phyloP scores from a whole-genome alignment of 345 rosid species.

The Melastoma malabathricum region DNA sequence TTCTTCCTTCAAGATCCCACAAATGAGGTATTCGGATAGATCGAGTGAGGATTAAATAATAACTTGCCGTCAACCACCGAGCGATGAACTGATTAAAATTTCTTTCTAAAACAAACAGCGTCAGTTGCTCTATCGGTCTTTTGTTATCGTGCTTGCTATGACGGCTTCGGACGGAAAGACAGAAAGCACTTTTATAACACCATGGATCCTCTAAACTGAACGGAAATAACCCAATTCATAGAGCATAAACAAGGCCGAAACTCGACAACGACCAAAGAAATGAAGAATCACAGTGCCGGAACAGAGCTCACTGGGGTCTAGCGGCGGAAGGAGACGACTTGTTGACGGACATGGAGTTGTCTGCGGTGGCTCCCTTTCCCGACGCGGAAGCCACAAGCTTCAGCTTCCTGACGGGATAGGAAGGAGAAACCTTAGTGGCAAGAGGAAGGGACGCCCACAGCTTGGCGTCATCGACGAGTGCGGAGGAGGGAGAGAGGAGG shows the following conservation, averaged over 20 bases:
- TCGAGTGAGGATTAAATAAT: no score
- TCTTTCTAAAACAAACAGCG: no score
- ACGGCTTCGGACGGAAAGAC: no score
- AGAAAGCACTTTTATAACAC: no score
- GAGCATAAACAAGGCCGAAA: neutral
- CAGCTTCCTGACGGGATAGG: neutral
- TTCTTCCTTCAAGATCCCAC: no score
- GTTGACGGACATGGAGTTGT: conserved; percentile 10
- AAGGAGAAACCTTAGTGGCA: neutral
- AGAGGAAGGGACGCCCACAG: conserved; percentile 1
- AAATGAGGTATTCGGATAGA: no score
- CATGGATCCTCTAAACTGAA: no score
- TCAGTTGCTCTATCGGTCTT: no score
- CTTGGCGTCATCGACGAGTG: neutral
- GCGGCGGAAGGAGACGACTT: conserved; percentile 14
- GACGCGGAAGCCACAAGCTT: conserved; percentile 8
- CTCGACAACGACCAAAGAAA: neutral
- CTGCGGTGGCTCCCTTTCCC: conserved; percentile 18
- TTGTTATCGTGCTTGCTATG: no score
- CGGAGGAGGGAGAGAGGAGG: neutral
- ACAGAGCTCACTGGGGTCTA: conserved; percentile 21
- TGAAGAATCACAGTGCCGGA: neutral
- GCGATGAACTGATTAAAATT: no score
- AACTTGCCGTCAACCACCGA: no score
- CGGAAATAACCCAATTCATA: no score